These are phyloP conservation scores for Tricholoma bakamatsutake DNA, from an alignment of 768 basidiomycete species.

Conservation along the genomic window DNA sequence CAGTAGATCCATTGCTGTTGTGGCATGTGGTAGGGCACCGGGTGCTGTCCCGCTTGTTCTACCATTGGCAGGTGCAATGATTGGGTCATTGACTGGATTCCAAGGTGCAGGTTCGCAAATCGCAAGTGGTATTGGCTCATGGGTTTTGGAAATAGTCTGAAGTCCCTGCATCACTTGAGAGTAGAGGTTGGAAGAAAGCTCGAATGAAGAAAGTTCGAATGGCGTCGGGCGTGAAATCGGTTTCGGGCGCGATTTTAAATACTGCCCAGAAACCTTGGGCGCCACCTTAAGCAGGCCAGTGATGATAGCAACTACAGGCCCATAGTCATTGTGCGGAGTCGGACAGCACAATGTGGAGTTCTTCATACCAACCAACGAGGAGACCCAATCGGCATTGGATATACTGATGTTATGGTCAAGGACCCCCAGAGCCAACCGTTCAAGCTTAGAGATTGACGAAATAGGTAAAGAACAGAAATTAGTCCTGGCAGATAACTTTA, in stretches of 20 bases:
- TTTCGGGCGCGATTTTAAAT: background rate
- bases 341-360: conserved; percentile 3
- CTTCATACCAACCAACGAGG: conserved; percentile 9
- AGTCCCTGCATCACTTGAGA: background rate
- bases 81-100: conserved; percentile 9
- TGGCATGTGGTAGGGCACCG: background rate
- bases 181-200: background rate
- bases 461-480: conserved; percentile 10
- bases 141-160: background rate
- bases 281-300: background rate
- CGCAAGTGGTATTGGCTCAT: background rate
- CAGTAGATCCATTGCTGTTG: background rate
- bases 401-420: conserved; percentile 14
- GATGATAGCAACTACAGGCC: conserved; percentile 3
- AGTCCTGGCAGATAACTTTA: conserved; percentile 1
- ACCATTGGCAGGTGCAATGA: background rate
- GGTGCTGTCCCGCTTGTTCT: background rate
- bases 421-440: conserved; percentile 10
- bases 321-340: background rate
- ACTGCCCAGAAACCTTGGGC: background rate
- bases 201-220: background rate
- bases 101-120: conserved; percentile 5
- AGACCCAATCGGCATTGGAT: conserved; percentile 9
- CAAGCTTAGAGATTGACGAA: background rate
- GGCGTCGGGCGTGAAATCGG: background rate